Conservation (phyloP, 202 grass and related monocot genomes). For the Sporobolus alterniflorus region DNA sequence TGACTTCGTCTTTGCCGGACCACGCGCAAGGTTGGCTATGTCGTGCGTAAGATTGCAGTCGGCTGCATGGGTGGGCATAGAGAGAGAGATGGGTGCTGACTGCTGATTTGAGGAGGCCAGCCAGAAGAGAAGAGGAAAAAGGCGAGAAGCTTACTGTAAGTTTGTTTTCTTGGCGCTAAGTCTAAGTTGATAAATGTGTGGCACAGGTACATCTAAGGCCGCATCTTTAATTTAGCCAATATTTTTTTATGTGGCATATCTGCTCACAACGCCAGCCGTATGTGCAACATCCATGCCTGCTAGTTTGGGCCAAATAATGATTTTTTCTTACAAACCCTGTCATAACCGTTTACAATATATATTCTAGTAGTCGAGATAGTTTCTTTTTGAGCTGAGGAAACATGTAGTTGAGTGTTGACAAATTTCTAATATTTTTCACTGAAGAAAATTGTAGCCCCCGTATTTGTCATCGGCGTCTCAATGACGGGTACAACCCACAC, state of each 20-base stretch:
- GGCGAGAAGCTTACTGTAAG: not conserved
- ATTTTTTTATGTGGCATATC: constrained; percentile 24
- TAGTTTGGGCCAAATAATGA: not conserved
- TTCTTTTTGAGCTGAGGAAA: too few relatives aligned
- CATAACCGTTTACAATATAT: not conserved
- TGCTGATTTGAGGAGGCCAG: not conserved
- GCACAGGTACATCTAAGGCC: not conserved
- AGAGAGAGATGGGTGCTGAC: not conserved
- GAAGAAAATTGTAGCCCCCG: too few relatives aligned
- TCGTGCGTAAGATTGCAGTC: not conserved
- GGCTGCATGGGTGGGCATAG: not conserved
- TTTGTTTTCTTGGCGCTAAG: not conserved
- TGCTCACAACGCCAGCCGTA: constrained; percentile 19
- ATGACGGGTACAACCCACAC: too few relatives aligned
- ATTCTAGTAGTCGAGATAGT: too few relatives aligned
- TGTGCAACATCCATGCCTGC: constrained; percentile 8
- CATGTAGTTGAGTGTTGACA: too few relatives aligned
- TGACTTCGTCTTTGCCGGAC: not conserved
- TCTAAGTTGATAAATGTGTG: not conserved
- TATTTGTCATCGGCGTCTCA: too few relatives aligned
- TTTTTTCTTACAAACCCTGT: not conserved
- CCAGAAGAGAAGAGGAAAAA: not conserved
- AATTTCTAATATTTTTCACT: too few relatives aligned
- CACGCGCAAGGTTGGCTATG: not conserved
- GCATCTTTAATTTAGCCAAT: not conserved